Percentiles rank a stretch among this genome's conserved stretches.
Evolutionary conservation across 2,329 filamentous ascomycete genomes (phyloP).

Genomic region (Xylaria arbuscula): DNA sequence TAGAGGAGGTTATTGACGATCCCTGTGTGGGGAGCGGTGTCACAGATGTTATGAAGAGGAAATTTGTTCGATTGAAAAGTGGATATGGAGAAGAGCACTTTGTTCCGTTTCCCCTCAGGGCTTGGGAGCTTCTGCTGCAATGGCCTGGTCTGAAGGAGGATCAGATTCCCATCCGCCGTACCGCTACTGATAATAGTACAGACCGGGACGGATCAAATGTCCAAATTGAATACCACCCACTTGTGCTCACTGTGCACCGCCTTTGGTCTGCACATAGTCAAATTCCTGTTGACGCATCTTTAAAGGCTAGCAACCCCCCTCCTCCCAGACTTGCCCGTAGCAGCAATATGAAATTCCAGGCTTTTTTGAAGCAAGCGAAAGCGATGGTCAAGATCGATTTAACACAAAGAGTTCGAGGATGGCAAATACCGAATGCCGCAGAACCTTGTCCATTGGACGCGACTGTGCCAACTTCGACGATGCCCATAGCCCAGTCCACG

Average conservation of each 20-base stretch:
- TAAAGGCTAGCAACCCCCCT: constrained; percentile 69
- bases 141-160: constrained; percentile 84
- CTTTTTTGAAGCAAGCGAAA: constrained; percentile 83
- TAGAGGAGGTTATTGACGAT: constrained; percentile 69
- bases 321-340: constrained; percentile 78
- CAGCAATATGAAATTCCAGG: constrained; percentile 73
- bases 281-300: constrained; percentile 65
- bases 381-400: constrained; percentile 72
- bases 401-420: constrained; percentile 80
- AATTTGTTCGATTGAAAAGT: constrained; percentile 79
- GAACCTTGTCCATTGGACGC: constrained; percentile 52
- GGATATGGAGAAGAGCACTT: constrained; percentile 77
- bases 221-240: constrained; percentile 85
- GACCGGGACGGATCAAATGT: constrained; percentile 71
- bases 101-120: constrained; percentile 79
- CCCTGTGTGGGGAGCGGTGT: constrained; percentile 53
- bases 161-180: constrained; percentile 77
- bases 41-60: constrained; percentile 50
- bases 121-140: constrained; percentile 81
- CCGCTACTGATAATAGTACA: constrained; percentile 79
- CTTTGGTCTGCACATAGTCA: constrained; percentile 72
- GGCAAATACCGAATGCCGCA: constrained; percentile 68
- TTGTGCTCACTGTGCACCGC: constrained; percentile 85
- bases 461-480: constrained; percentile 51
- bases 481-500: constrained; percentile 40